Evolutionary conservation across 768 basidiomycete genomes (phyloP).

Genomic region (Mycena crocata): DNA sequence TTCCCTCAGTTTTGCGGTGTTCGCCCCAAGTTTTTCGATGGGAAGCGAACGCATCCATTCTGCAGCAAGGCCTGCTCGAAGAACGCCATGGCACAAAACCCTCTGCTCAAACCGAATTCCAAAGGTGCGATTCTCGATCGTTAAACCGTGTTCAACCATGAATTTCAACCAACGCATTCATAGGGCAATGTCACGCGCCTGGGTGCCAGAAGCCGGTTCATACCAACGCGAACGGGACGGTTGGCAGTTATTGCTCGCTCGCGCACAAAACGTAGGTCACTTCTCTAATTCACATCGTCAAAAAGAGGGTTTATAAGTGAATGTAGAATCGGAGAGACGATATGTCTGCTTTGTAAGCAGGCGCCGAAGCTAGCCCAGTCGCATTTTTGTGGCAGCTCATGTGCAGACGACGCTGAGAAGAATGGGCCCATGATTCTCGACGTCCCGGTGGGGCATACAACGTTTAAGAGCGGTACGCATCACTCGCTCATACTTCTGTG

Average conservation of each 20-base stretch:
- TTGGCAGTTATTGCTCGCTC: constrained; percentile 61
- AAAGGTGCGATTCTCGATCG: constrained; percentile 33
- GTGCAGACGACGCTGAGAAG: constrained; percentile 65
- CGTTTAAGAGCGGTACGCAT: constrained; percentile 71
- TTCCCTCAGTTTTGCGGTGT: constrained; percentile 63
- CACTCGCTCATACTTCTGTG: too few species aligned
- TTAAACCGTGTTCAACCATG: background rate
- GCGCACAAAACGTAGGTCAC: constrained; percentile 60
- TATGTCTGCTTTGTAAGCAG: constrained; percentile 72
- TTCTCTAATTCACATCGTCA: background rate
- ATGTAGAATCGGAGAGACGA: constrained; percentile 58
- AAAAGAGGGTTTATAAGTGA: background rate
- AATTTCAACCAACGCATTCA: constrained; percentile 14
- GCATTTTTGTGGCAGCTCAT: constrained; percentile 71
- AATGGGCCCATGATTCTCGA: constrained; percentile 69
- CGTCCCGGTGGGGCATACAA: constrained; percentile 67
- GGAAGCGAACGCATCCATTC: constrained; percentile 68
- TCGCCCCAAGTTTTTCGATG: constrained; percentile 70
- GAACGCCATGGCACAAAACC: constrained; percentile 46
- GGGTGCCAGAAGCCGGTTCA: constrained; percentile 61
- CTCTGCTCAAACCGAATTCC: constrained; percentile 28
- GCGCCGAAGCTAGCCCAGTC: constrained; percentile 65
- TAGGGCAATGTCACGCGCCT: constrained; percentile 63
- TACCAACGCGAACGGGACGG: constrained; percentile 51
- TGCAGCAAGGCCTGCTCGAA: constrained; percentile 74